phyloP scores from a whole-genome alignment of 768 basidiomycete genomes.

The Boletus sp. region DNA sequence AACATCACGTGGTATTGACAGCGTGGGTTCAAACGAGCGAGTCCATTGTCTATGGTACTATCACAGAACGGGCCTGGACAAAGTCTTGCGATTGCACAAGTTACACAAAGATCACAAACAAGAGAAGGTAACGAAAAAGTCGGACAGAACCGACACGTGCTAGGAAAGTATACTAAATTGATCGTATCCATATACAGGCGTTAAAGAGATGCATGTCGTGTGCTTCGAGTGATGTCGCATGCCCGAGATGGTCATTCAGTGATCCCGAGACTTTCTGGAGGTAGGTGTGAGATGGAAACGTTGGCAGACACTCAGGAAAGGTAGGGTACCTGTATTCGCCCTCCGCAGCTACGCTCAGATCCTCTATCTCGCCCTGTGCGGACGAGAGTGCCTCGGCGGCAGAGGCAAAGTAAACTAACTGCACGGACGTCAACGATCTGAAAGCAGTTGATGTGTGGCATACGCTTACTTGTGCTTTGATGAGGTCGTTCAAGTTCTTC shows the following conservation, averaged over 20 bases:
- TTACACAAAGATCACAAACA: constrained; percentile 13
- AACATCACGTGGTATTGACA: neutral
- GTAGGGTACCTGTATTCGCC: constrained; percentile 80
- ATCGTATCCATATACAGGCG: constrained; percentile 11
- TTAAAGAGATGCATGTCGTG: neutral
- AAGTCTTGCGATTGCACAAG: constrained; percentile 2
- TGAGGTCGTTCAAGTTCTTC: constrained; percentile 89
- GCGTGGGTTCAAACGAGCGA: no score
- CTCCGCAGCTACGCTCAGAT: constrained; percentile 89
- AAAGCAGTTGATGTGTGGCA: neutral
- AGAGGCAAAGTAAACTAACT: constrained; percentile 70
- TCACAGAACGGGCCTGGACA: neutral
- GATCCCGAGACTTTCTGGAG: constrained; percentile 82
- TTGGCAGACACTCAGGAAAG: neutral
- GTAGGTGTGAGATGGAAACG: constrained; percentile 1
- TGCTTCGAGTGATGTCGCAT: neutral
- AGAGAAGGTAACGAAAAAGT: neutral
- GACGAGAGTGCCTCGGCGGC: constrained; percentile 80
- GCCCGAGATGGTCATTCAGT: constrained; percentile 53
- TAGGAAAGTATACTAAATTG: constrained; percentile 12
- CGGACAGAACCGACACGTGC: constrained; percentile 1
- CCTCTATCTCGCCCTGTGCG: constrained; percentile 90
- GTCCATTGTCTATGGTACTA: neutral
- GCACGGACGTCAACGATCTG: constrained; percentile 7
- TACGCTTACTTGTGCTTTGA: constrained; percentile 74